These are phyloP conservation scores for Taiwanofungus camphoratus DNA, from an alignment of 1,284 basidiomycete species.

Conservation along the genomic window DNA sequence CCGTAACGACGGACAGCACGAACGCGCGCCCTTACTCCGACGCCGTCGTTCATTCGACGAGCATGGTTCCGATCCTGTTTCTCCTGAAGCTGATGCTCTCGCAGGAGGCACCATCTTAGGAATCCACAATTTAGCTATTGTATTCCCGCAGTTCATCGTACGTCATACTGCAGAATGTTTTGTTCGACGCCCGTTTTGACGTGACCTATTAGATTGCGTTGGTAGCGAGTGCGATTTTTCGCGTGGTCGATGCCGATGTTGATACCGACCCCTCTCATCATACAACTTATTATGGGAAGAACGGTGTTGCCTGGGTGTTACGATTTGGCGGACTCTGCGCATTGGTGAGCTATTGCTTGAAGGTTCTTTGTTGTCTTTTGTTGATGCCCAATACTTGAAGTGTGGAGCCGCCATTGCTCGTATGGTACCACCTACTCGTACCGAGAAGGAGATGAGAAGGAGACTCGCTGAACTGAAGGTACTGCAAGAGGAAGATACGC, in stretches of 20 bases:
- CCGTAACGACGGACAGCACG: conserved; percentile 8
- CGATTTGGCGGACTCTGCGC: conserved; percentile 88
- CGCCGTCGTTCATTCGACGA: conserved; percentile 56
- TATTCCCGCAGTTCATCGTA: conserved; percentile 88
- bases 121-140: conserved; percentile 93
- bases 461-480: conserved; percentile 75
- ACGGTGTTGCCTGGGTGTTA: conserved; percentile 89
- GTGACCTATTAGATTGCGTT: conserved; percentile 64
- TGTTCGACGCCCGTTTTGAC: neutral
- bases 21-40: conserved; percentile 55
- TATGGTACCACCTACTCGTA: conserved; percentile 79
- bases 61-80: conserved; percentile 40
- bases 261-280: conserved; percentile 38
- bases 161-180: neutral
- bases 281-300: conserved; percentile 70
- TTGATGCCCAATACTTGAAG: conserved; percentile 29
- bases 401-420: conserved; percentile 70
- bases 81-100: conserved; percentile 39
- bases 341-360: conserved; percentile 38
- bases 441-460: conserved; percentile 82
- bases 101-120: conserved; percentile 94
- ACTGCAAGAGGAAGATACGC: conserved; percentile 51
- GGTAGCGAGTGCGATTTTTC: conserved; percentile 87
- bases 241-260: conserved; percentile 53
- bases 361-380: conserved; percentile 5